A percentile compares a stretch with the other conserved stretches of the same genome.
Evolutionary conservation across 2,329 filamentous ascomycete genomes (phyloP).

Genomic region (Hysterium pulicare): DNA sequence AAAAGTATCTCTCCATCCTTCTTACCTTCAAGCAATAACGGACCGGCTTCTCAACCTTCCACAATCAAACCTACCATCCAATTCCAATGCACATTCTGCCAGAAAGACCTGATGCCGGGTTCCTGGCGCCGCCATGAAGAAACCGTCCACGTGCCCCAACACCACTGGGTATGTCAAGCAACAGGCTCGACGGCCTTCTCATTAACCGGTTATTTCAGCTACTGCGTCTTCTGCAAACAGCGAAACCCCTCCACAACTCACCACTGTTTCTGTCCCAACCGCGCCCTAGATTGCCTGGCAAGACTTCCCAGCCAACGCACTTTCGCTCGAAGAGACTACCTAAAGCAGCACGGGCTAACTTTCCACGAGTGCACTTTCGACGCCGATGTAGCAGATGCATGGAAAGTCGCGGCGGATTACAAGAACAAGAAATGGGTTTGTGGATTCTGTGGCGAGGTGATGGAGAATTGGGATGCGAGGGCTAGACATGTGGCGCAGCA

Average conservation of each 20-base stretch:
- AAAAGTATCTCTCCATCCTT: no score
- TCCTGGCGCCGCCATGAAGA: constrained; percentile 4
- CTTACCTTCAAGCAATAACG: no score
- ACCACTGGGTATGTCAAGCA: not conserved
- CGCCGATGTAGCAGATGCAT: not conserved
- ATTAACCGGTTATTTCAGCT: not conserved
- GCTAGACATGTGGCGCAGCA: not conserved
- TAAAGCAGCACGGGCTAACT: not conserved
- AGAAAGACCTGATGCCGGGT: not conserved
- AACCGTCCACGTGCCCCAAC: not conserved
- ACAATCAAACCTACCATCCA: no score
- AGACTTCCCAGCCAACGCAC: not conserved
- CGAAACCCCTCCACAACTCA: not conserved
- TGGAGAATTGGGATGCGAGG: not conserved
- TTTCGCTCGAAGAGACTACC: constrained; percentile 1
- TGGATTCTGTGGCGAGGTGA: constrained; percentile 1
- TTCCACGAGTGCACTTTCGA: not conserved
- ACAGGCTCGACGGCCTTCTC: no score
- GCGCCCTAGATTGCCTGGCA: not conserved
- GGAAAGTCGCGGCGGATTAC: not conserved
- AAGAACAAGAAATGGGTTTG: not conserved
- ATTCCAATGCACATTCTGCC: constrained; percentile 3
- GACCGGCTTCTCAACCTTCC: no score
- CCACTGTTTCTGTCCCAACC: not conserved
- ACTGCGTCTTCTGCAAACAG: not conserved